Percentiles rank a stretch among this genome's conserved stretches.
Conservation (phyloP, 73 alveolate species). For the Breviolum minutum region DNA sequence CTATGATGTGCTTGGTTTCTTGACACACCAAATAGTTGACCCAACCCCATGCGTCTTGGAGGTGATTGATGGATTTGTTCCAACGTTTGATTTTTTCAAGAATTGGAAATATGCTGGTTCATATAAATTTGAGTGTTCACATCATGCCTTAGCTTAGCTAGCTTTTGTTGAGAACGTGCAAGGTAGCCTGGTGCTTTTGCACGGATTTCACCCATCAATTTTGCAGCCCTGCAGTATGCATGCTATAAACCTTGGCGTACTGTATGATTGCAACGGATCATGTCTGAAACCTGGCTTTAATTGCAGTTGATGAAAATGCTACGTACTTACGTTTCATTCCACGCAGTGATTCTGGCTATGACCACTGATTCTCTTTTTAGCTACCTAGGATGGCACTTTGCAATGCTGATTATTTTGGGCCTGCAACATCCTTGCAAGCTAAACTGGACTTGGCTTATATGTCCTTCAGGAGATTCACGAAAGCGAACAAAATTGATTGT, state of each 20-base stretch:
- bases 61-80: background rate
- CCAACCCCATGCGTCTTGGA: background rate
- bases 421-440: background rate
- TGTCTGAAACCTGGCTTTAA: background rate
- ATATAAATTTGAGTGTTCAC: no score
- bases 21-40: background rate
- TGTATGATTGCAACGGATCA: background rate
- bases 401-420: background rate
- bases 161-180: background rate
- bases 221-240: slow-evolving; percentile 9
- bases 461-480: background rate
- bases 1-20: background rate
- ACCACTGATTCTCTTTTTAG: no score
- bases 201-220: background rate
- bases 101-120: no score
- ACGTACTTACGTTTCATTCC: background rate
- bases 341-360: background rate
- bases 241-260: background rate
- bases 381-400: slow-evolving; percentile 15
- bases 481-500: background rate
- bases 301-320: background rate
- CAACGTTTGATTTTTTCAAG: no score
- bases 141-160: no score
- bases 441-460: background rate
- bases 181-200: background rate